Evolutionary conservation across 2,329 filamentous ascomycete genomes (phyloP), one percentile per base, ranked within the genome.

Genomic region (Bipolaris gigantea): DNA sequence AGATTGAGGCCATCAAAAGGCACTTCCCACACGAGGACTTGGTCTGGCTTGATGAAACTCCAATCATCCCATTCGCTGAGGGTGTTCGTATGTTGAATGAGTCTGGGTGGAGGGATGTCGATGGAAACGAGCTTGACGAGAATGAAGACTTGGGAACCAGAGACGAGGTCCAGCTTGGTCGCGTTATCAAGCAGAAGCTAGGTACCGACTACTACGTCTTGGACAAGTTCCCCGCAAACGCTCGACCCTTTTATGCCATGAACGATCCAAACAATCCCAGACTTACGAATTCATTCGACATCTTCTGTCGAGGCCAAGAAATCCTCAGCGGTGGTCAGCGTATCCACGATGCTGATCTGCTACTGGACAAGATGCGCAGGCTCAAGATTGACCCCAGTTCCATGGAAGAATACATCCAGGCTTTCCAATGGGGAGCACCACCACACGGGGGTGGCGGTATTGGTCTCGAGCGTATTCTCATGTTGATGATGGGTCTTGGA

Each of bases 261-360:
- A 88, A 88, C 25, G 90, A 96, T 59, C 83, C 87, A 1, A 80
- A 87, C 15, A 85, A 95, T 66, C 79, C 84, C 11, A 80, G 83
- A 32, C 85, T 86, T 72, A 97, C 92, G 46, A 96, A 96, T 72
- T 96, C 92, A 0, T 97, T 96, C 66, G 92, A 97, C 72, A 95
- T 97, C 53, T 97, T 97, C 77, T 83, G 96, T 39, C 88, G 92
- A 27, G 92, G 92, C 0, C 92, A 97, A 69, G 92, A 97, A 73
- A 94, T 97, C 53, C 86, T 93, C 41, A 93, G 90, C 1, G 92
- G 92, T 64, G 92, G 92, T 7, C 92, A 97, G 75, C 91, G 92
- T 83, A 95, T 97, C 59, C 89, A 97, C 72, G 87, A 94, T 57
- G 83, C 89, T 0, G 77, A 81, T 4, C 83, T 89, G 69, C 80